These are phyloP conservation scores for Boletellus sp. DNA, from an alignment of 1,284 basidiomycete species.

Conservation along the genomic window DNA sequence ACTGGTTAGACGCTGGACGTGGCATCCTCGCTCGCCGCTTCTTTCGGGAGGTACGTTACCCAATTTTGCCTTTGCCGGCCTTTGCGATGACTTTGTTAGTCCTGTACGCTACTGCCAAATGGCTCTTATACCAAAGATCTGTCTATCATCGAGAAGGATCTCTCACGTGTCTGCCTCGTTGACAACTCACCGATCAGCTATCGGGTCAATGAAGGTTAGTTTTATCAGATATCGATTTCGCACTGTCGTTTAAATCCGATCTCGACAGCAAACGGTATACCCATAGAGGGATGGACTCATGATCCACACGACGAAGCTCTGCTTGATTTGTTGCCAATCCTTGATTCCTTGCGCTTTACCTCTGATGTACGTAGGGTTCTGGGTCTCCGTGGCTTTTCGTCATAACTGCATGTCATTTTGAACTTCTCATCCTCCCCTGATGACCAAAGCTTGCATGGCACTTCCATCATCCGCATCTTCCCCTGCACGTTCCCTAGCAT, in stretches of 20 bases:
- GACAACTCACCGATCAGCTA: constrained; percentile 97
- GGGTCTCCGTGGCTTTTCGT: constrained; percentile 68
- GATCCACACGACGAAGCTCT: constrained; percentile 96
- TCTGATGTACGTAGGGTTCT: constrained; percentile 92
- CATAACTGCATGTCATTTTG: constrained; percentile 19
- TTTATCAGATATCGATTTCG: not conserved
- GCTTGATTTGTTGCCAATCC: constrained; percentile 90
- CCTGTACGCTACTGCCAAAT: constrained; percentile 87
- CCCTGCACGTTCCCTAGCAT: constrained; percentile 21
- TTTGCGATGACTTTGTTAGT: constrained; percentile 42
- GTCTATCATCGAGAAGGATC: constrained; percentile 82
- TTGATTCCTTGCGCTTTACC: constrained; percentile 94
- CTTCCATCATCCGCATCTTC: constrained; percentile 26
- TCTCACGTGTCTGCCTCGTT: constrained; percentile 88
- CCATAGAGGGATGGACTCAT: constrained; percentile 98
- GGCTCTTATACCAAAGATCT: constrained; percentile 96
- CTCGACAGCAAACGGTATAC: constrained; percentile 87
- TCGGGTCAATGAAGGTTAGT: constrained; percentile 85
- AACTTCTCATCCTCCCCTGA: constrained; percentile 5
- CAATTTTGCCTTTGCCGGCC: not conserved
- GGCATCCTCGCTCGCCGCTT: constrained; percentile 86
- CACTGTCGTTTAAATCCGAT: constrained; percentile 7
- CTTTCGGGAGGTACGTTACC: constrained; percentile 79
- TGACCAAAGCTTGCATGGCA: constrained; percentile 18
- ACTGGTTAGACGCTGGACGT: constrained; percentile 96